Base-by-base conservation (phyloP, 2,329 filamentous ascomycete genomes). In the Aspergillus versicolor region DNA sequence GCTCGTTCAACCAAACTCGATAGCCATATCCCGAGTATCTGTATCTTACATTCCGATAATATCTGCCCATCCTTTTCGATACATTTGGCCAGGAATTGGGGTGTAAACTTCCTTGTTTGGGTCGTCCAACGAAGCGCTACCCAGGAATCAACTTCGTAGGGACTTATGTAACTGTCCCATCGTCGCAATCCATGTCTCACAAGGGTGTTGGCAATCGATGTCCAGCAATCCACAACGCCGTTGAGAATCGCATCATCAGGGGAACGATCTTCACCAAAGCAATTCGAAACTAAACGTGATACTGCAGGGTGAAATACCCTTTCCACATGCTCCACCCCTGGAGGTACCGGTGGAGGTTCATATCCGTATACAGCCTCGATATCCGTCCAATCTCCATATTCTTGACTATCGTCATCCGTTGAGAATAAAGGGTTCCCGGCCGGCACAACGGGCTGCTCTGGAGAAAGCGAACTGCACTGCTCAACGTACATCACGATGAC, bases 321-420 rank as follows among this genome's bases (percentile, higher is more conserved):
- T 24, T 79, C 67, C 32, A 80, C 65, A 47, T 71, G 65, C 45
- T 67, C 64, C 37, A 74, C 64, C 22, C 62, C 69, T 48, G 34
- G 32, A 24, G 59, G 63, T 13, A 64, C 45, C 38, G 64, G 55
- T 27, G 64, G 55, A 27, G 49, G 45, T 38, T 72, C 65, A 24
- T 73, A 70, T 7, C 70, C 63, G 42, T 75, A 72, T 3, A 70
- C 65, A 40, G 81, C 79, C 56, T 83, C 79, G 49, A 86, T 73
- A 19, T 77, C 83, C 21, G 79, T 74, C 73, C 81, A 84, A 58
- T 85, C 83, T 30, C 84, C 84, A 64, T 85, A 87, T 46, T 87
- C 84, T 66, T 88, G 85, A 61, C 84, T 87, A 52, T 88, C 85
- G 52, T 87, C 84, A 54, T 77, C 82, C 5, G 63, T 63, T 24